Base-by-base conservation (phyloP, 371 early-diverging fungal genomes). In the Mucor indicus region DNA sequence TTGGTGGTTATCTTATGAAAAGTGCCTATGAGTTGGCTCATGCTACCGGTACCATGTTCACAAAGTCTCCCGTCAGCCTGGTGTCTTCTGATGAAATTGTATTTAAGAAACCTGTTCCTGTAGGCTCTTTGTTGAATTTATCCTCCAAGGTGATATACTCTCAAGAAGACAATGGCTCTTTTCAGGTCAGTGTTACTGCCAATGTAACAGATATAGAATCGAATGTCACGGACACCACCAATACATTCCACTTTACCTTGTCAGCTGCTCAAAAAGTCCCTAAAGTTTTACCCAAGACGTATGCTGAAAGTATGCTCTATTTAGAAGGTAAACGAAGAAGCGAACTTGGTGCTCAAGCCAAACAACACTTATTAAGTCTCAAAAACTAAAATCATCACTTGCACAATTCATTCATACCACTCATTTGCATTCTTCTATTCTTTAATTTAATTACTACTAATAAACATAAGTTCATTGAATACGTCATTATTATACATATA, bases 231-330 rank as follows among this genome's bases (percentile, higher is more conserved):
- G 80, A 83, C 32, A 78, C 79, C 11, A 90, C 94, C 42, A 95
- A 95, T 60, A 77, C 78, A 3, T 95, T 95, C 56, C 81, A 89
- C 64, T 91, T 93, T 53, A 92, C 92, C 38, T 90, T 95, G 55
- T 12, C 51, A 5, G 48, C 57, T 33, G 38, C 62, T 17, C 31
- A 49, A 8, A 53, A 51, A 12, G 43, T 39, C 43, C 53, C 51
- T 13, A 42, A 62, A 22, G 75, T 66, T 37, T 57, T 91, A 33
- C 92, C 91, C 9, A 66, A 71, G 38, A 87, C 91, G 4, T 91
- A 91, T 53, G 82, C 76, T 31, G 92, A 91, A 44, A 76, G 80
- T 42, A 88, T 91, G 81, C 57, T 78, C 39, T 90, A 81, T 44
- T 52, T 90, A 15, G 89, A 90, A 53, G 91, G 90, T 44, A 55